These are phyloP conservation scores for Malania oleifera DNA, from an alignment of 164 flowering plant genomes.

Conservation along the genomic window DNA sequence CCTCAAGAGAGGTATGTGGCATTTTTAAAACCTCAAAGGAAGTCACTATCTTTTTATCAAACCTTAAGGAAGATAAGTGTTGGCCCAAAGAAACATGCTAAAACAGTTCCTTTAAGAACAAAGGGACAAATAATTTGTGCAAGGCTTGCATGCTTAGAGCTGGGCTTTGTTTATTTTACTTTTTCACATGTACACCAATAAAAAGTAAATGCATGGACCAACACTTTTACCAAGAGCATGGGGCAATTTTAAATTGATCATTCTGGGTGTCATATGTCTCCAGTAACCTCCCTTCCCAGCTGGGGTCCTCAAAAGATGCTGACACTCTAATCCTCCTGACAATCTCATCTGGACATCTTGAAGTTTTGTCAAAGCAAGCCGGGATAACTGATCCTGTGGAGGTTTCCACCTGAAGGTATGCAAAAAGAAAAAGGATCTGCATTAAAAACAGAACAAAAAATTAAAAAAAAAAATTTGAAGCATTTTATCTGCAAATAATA, in stretches of 20 bases:
- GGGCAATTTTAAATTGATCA: slow-evolving; percentile 61
- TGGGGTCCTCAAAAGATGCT: slow-evolving; percentile 50
- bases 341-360: slow-evolving; percentile 89
- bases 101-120: no score
- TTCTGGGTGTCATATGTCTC: slow-evolving; percentile 73
- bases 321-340: slow-evolving; percentile 71
- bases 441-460: background rate
- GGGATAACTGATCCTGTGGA: slow-evolving; percentile 56
- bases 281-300: slow-evolving; percentile 64
- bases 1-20: no score
- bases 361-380: slow-evolving; percentile 60
- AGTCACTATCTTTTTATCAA: no score
- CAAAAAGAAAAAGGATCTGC: background rate
- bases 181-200: background rate
- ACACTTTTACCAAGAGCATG: slow-evolving; percentile 64
- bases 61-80: no score
- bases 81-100: no score
- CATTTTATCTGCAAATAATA: no score
- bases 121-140: background rate
- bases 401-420: slow-evolving; percentile 57
- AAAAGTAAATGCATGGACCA: background rate
- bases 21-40: no score
- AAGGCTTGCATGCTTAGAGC: background rate
- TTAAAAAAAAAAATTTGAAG: no score
- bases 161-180: no score